Base-by-base conservation (phyloP, 352 stramenopile genomes). In the Phytophthora cryptogea region DNA sequence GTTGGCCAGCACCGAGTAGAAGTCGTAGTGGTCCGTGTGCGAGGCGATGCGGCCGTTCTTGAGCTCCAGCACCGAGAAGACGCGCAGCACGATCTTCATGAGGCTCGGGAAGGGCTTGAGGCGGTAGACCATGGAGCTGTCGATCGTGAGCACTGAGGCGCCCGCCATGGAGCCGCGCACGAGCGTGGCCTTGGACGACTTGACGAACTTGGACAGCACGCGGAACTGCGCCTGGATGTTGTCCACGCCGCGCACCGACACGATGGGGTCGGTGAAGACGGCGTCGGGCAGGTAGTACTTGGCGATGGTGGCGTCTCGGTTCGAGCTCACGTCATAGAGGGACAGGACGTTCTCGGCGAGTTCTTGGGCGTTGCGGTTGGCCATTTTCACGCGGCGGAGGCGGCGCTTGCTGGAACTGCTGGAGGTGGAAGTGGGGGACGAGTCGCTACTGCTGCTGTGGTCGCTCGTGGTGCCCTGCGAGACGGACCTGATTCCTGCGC, bases 181-280 rank as follows among this genome's bases (percentile, higher is more conserved):
- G 48, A 94, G 76, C 64, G 80, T 89, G 11, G 82, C 81, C 60
- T 92, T 90, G 49, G 74, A 87, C 41, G 70, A 79, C 66, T 83
- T 85, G 67, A 94, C 68, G 53, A 94, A 89, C 65, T 83, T 87
- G 44, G 80, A 74, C 36, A 94, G 71, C 31, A 80, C 72, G 49
- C 85, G 85, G 66, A 94, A 94, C 70, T 94, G 85, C 59, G 85
- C 85, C 61, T 91, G 82, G 60, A 94, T 88, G 62, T 94, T 92
- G 49, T 88, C 83, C 33, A 90, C 46, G 43, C 85, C 85, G 13
- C 71, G 68, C 48, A 92, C 85, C 28, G 77, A 78, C 35, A 94
- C 80, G 54, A 94, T 51, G 30, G 85, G 85, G 65, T 94, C 85
- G 20, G 81, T 88, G 67, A 94, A 94, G 13, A 87, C 78, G 28